Conservation (phyloP, 495 filamentous ascomycete species). For the Darksidea phi region DNA sequence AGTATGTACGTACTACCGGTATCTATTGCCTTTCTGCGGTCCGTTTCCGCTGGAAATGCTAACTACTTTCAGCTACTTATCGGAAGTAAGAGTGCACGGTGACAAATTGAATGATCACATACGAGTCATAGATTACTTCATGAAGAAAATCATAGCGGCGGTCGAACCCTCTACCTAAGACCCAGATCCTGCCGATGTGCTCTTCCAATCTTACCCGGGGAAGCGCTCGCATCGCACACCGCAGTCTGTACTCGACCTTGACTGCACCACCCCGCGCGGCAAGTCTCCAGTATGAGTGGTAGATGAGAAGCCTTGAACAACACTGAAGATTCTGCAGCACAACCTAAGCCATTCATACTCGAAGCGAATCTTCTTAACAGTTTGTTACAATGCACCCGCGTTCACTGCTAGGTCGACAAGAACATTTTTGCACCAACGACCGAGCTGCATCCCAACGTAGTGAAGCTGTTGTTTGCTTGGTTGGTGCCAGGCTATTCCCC, state of each 20-base stretch:
- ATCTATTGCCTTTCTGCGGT: neutral
- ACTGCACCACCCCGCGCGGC: conserved; percentile 48
- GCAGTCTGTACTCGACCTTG: conserved; percentile 34
- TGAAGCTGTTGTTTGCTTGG: conserved; percentile 51
- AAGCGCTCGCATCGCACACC: conserved; percentile 22
- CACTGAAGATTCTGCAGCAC: conserved; percentile 49
- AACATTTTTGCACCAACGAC: conserved; percentile 47
- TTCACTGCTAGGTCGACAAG: conserved; percentile 23
- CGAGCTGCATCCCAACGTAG: conserved; percentile 49
- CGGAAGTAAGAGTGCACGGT: conserved; percentile 54
- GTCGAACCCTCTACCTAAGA: conserved; percentile 36
- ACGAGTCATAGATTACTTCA: conserved; percentile 52
- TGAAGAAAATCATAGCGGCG: conserved; percentile 50
- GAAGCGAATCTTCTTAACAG: conserved; percentile 48
- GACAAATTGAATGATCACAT: conserved; percentile 58
- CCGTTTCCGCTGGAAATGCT: neutral
- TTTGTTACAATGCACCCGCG: conserved; percentile 45
- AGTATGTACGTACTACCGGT: conserved; percentile 26
- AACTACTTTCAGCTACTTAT: conserved; percentile 41
- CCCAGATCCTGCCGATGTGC: conserved; percentile 35
- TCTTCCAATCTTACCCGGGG: conserved; percentile 39
- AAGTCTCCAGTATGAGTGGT: conserved; percentile 48
- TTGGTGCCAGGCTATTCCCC: conserved; percentile 51
- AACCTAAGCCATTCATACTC: conserved; percentile 52
- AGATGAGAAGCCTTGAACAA: conserved; percentile 50